Conservation (phyloP, 1,284 basidiomycete species). For the Cutaneotrichosporon sp. region DNA sequence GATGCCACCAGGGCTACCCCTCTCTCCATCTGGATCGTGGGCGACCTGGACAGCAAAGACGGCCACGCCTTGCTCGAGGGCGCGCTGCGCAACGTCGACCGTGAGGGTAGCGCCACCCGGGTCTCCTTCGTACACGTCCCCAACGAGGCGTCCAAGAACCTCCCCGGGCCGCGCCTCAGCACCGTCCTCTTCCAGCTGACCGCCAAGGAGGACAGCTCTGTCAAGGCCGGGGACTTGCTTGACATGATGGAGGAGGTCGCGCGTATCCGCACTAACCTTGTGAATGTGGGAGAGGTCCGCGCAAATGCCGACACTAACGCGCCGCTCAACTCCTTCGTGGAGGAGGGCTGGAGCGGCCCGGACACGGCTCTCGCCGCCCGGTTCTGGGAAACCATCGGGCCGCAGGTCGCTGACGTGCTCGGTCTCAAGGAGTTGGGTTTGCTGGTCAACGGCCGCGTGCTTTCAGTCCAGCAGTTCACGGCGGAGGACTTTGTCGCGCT, state of each 20-base stretch:
- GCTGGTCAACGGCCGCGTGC: slow-evolving; percentile 76
- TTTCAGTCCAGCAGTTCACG: slow-evolving; percentile 61
- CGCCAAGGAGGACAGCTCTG: not conserved
- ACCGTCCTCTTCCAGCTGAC: slow-evolving; percentile 42
- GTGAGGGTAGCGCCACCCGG: slow-evolving; percentile 39
- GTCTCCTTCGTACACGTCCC: slow-evolving; percentile 54
- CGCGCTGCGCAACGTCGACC: slow-evolving; percentile 61
- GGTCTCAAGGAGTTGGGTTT: slow-evolving; percentile 62
- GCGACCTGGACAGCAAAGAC: slow-evolving; percentile 69
- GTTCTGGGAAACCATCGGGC: slow-evolving; percentile 44
- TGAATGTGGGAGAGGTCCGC: slow-evolving; percentile 25
- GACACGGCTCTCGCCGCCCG: slow-evolving; percentile 38
- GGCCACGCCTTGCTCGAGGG: slow-evolving; percentile 63
- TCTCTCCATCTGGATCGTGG: slow-evolving; percentile 66
- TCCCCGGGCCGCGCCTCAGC: slow-evolving; percentile 35
- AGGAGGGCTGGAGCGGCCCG: slow-evolving; percentile 27
- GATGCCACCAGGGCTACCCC: slow-evolving; percentile 36
- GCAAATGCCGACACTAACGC: not conserved
- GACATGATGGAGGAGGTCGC: slow-evolving; percentile 21
- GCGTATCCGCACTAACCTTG: slow-evolving; percentile 22
- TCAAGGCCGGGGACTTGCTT: slow-evolving; percentile 14
- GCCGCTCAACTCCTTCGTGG: slow-evolving; percentile 26
- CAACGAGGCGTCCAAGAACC: not conserved
- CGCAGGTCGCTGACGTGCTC: slow-evolving; percentile 47
- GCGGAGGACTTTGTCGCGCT: slow-evolving; percentile 68